phyloP scores from a whole-genome alignment of 495 filamentous ascomycete species.

The Hypoxylon fuscum region DNA sequence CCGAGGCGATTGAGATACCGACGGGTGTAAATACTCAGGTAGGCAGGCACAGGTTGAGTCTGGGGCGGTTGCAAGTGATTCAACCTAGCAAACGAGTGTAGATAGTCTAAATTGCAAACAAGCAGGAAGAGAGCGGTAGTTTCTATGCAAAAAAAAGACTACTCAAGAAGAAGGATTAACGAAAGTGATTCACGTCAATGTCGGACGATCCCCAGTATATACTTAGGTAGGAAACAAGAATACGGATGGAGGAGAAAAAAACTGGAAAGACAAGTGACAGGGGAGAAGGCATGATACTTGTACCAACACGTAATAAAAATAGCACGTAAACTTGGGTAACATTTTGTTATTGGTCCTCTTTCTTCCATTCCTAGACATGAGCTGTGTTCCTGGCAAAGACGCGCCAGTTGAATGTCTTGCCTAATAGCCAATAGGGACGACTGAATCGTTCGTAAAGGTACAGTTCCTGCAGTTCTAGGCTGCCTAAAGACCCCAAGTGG shows the following conservation, averaged over 20 bases:
- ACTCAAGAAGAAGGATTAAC: conserved; percentile 24
- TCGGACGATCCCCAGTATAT: conserved; percentile 14
- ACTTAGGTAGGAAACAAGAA: conserved; percentile 27
- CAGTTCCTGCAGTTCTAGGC: conserved; percentile 7
- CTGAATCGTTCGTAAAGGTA: not conserved
- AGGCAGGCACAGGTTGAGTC: conserved; percentile 17
- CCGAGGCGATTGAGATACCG: not conserved
- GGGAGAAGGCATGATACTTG: conserved; percentile 37
- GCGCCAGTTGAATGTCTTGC: conserved; percentile 11
- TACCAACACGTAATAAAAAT: conserved; percentile 37
- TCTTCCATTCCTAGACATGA: conserved; percentile 17
- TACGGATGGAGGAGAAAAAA: conserved; percentile 21
- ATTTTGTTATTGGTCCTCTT: conserved; percentile 17
- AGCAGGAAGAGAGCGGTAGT: conserved; percentile 16
- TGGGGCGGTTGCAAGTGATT: conserved; percentile 22
- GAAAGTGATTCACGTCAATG: conserved; percentile 36
- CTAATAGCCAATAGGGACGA: conserved; percentile 8
- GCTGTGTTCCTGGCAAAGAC: conserved; percentile 26
- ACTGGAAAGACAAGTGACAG: conserved; percentile 16
- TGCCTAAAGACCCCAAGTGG: not conserved
- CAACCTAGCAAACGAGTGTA: conserved; percentile 19
- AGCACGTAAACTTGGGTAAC: conserved; percentile 8
- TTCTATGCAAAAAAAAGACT: conserved; percentile 24
- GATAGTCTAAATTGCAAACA: conserved; percentile 17
- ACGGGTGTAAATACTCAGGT: conserved; percentile 5